These are phyloP conservation scores for Chalciporus chontae DNA, from an alignment of 768 basidiomycete species.

Conservation along the genomic window DNA sequence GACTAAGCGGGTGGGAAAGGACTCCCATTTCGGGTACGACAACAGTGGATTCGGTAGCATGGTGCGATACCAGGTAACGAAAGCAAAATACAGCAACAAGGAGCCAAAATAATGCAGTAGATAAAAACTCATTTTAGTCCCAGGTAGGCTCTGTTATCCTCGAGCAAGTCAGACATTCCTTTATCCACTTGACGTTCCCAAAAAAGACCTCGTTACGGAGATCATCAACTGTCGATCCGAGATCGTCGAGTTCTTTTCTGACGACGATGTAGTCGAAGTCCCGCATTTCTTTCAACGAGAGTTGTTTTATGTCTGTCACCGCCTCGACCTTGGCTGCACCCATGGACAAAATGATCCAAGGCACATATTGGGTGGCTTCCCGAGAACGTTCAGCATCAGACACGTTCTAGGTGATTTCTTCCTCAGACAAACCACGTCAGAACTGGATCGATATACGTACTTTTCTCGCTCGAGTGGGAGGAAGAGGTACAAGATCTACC, in stretches of 20 bases:
- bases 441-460: constrained; percentile 4
- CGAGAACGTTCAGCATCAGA: constrained; percentile 30
- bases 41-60: too few relatives aligned
- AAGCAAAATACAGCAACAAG: neutral
- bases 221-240: constrained; percentile 24
- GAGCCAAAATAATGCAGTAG: constrained; percentile 2
- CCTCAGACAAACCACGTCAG: neutral
- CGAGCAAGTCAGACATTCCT: constrained; percentile 70
- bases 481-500: constrained; percentile 48
- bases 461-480: constrained; percentile 24
- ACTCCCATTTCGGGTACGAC: constrained; percentile 15
- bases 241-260: constrained; percentile 35
- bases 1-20: constrained; percentile 10
- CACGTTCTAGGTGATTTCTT: constrained; percentile 15
- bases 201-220: constrained; percentile 29
- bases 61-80: constrained; percentile 6
- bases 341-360: constrained; percentile 72
- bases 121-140: constrained; percentile 5
- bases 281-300: constrained; percentile 22
- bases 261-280: constrained; percentile 65
- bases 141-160: constrained; percentile 37
- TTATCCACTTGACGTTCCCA: constrained; percentile 69
- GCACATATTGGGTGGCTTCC: constrained; percentile 46
- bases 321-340: constrained; percentile 72
- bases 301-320: constrained; percentile 41